Evolutionary conservation across 345 rosid species (phyloP), one percentile per base, ranked within the genome.

Genomic region (Garcia nutans): DNA sequence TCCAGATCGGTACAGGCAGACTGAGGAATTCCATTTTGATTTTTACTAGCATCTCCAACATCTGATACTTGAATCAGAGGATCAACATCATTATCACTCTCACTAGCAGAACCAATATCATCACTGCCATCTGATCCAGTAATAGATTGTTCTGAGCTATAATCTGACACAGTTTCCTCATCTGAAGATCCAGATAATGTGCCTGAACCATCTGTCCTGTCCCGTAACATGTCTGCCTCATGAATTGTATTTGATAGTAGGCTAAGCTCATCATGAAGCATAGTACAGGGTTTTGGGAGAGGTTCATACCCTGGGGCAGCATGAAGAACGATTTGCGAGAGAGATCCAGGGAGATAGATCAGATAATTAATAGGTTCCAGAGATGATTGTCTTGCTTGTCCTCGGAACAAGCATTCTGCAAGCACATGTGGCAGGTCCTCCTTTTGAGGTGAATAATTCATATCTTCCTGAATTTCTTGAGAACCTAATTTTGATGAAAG

Each of bases 301-400:
- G 99, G 92, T 84, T 93, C 98, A 81, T 96, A 96, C 45, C 96
- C 98, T n/a, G 99, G 99, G 73, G 99, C 99, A 22, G 98, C 97
- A 87, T 96, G 99, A 82, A 92, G 90, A 80, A 96, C 99, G 70
- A 96, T 89, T 79, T 92, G 98, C 4, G 99, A 96, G 74, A 96
- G 93, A 75, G 98, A 91, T 71, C 98, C 98, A 75, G 98, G 99
- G 65, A 96, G 98, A 86, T 92, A 93, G 80, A 89, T 87, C 41
- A 97, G 94, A 77, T 82, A 74, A 71, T 81, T 86, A 49, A 84
- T 54, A 17, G 86, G 82, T 78, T 78, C 87, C 57, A 76, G 73
- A 76, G 89, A 73, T 17, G 72, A 63, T 49, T 81, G 83, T 65
- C 83, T 87, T 78, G 78, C 67, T 82, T 89, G 84, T 81, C 80